Evolutionary conservation across 352 stramenopile genomes (phyloP), one percentile per base, ranked within the genome.

Genomic region (Halophytophthora batemanensis): DNA sequence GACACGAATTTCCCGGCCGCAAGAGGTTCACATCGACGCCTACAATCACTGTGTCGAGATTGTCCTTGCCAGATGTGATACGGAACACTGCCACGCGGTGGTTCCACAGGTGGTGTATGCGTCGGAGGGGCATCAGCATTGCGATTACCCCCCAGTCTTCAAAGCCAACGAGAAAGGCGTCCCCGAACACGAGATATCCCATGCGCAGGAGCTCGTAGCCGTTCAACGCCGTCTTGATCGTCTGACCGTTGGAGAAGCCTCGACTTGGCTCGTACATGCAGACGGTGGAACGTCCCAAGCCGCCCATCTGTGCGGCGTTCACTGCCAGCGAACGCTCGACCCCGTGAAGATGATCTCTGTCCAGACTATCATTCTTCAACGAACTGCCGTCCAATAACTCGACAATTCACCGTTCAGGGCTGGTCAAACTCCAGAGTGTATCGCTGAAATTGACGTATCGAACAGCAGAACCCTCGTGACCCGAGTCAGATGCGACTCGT

Each of bases 141-240:
- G 58, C 55, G 10, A 73, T 59, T 2, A 69, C 47, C 21, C 63
- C 61, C 56, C 65, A 78, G 6, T 66, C 61, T 15, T 68, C 48
- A 19, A 72, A 57, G 7, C 57, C 53, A 14, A 73, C 28, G 39
- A 75, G 46, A 41, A 61, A 64, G 11, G 42, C 31, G 18, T 43
- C 56, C 17, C 55, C 62, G 23, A 69, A 64, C 38, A 73, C 62
- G 10, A 73, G 54, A 34, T 75, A 75, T 13, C 65, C 62, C 17
- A 78, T 39, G 11, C 61, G 50, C 21, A 72, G 58, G 6, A 78
- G 49, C 37, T 78, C 68, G 38, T 74, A 74, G 49, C 64, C 61
- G 22, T 66, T 66, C 2, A 73, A 31, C 6, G 50, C 46, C 10
- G 61, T 18, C 41, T 64, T 67, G 25, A 4, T 35, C 29, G 29